Conservation (phyloP, 345 rosid species). For the Carallia pectinifolia region DNA sequence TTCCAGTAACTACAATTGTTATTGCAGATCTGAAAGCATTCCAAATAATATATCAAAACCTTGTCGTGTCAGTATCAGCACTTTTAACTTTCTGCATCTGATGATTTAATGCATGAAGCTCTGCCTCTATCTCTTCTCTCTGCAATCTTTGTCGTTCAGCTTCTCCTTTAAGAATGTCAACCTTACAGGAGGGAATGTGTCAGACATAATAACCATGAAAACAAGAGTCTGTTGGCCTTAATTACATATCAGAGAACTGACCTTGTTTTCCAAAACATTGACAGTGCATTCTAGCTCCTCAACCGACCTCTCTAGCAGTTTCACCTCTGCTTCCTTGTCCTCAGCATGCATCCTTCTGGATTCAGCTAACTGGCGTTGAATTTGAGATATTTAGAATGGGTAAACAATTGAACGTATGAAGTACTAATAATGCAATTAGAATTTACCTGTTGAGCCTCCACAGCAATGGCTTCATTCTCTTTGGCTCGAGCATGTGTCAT, state of each 20-base stretch:
- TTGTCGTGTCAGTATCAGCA: constrained; percentile 63
- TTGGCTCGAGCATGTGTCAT: constrained; percentile 50
- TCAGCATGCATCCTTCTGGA: constrained; percentile 63
- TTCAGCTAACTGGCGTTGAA: constrained; percentile 60
- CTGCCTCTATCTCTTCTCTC: constrained; percentile 86
- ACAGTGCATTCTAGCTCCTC: constrained; percentile 85
- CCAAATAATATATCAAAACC: constrained; percentile 32
- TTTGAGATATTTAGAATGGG: not conserved
- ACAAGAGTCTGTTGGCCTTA: constrained; percentile 1
- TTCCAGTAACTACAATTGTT: constrained; percentile 2
- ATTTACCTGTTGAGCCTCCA: constrained; percentile 70
- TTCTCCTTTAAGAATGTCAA: constrained; percentile 82
- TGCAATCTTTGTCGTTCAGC: constrained; percentile 83
- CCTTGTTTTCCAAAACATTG: constrained; percentile 82
- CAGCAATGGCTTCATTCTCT: constrained; percentile 61
- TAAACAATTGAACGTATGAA: too few species aligned
- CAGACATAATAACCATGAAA: not conserved
- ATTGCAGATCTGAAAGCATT: not conserved
- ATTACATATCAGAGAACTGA: constrained; percentile 28
- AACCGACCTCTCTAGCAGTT: constrained; percentile 81
- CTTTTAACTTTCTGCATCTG: constrained; percentile 69
- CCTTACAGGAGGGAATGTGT: constrained; percentile 41
- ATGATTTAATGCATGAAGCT: constrained; percentile 63
- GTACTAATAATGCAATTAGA: constrained; percentile 6
- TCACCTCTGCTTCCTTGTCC: constrained; percentile 84